Evolutionary conservation across 2,329 filamentous ascomycete genomes (phyloP).

Genomic region (Mycosphaerella arachidis): DNA sequence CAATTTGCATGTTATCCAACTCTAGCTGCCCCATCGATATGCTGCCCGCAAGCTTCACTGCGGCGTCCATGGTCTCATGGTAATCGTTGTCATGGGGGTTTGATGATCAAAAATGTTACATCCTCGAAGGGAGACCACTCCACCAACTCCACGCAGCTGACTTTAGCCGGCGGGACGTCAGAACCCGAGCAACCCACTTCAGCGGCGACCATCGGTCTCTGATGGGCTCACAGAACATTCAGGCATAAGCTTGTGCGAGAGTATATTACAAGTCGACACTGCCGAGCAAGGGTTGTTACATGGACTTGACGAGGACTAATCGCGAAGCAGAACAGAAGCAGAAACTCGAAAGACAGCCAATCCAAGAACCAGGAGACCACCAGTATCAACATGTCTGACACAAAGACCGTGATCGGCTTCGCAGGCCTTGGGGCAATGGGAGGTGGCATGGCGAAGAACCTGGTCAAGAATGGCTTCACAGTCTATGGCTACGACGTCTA

Average conservation of each 20-base stretch:
- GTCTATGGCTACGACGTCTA: slow-evolving; percentile 71
- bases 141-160: background rate
- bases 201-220: background rate
- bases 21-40: background rate
- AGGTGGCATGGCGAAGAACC: slow-evolving; percentile 73
- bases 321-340: background rate
- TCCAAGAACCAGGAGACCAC: slow-evolving; percentile 8
- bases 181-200: background rate
- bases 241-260: background rate
- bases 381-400: background rate
- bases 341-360: background rate
- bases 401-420: slow-evolving; percentile 43
- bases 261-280: background rate
- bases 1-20: background rate
- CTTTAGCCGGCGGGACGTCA: background rate
- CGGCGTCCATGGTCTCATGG: background rate
- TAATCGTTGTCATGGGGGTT: background rate
- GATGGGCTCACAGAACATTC: background rate
- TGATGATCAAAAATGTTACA: background rate
- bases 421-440: slow-evolving; percentile 78
- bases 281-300: background rate
- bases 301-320: background rate
- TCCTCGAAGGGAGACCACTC: background rate
- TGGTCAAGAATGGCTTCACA: slow-evolving; percentile 61
- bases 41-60: background rate